Base-by-base conservation (phyloP, 2,329 filamentous ascomycete species). In the Aspergillus felis region DNA sequence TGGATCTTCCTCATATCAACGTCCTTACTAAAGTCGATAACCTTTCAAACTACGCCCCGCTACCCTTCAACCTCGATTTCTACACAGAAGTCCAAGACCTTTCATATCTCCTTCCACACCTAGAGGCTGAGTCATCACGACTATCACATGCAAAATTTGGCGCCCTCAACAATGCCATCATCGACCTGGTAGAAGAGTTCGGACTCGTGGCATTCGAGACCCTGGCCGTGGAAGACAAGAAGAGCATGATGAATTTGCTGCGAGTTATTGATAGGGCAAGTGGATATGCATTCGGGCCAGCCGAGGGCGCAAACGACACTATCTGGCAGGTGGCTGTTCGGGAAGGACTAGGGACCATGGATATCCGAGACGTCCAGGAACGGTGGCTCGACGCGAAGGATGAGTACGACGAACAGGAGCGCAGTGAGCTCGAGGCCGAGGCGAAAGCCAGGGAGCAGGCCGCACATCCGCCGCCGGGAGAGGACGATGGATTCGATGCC, bases 1-100 rank as follows among this genome's bases (percentile, higher is more conserved):
- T 99, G 84, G 94, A 97, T 70, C 89, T 97, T 60, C 92, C 94
- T 0, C 91, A 97, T 71, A 82, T 99, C 64, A 99, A 99, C 70
- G 90, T 99, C 61, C 84, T 99, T 27, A 97, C 92, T 57, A 99
- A 99, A 78, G 96, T 99, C 76, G 94, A 99, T 76, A 97, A 97
- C 71, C 82, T 99, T 54, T 81, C 87, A 38, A 86, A 88, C 53
- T 97, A 96, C 70, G 88, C 91, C 50, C 85, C 90, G 27, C 81
- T 99, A 0, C 91, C 92, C 0, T 97, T 99, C 80, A 96, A 96
- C 68, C 86, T 99, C 58, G 92, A 97, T 64, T 99, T 88, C 75
- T 99, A 97, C 74, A 97, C 94, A 60, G 93, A 99, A 74, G 93
- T 97, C 7, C 92, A 99, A 74, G 92, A 97, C 68, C 83, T 99